Base-by-base conservation (phyloP, 306 rosid genomes). In the Rosa rugosa region DNA sequence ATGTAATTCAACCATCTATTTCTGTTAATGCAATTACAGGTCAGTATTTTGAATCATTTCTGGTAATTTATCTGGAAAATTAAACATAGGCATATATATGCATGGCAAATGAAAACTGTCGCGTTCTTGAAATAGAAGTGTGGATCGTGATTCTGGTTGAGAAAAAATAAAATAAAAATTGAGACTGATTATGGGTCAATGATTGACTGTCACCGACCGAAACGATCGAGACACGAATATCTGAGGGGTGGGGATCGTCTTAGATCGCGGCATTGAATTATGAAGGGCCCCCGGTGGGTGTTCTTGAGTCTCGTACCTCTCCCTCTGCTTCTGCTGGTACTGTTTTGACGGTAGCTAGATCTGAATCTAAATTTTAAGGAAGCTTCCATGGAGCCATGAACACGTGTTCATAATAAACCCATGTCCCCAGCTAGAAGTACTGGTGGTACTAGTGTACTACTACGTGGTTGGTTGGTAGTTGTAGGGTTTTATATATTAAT, bases 201-300 rank as follows among this genome's bases (percentile, higher is more conserved):
- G 31, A 8, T 22, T 57, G 60, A 54, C 25, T 8, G 34, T 22
- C 31, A 57, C 64, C 64, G 64, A 57, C 63, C 63, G 31, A 56
- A 56, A 56, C 11, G n/a, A n/a, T n/a, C n/a, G 27, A 20, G 63
- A 56, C 63, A 20, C 31, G 34, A 57, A n/a, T n/a, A 53, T 50
- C 67, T 31, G 54, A 45, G 9, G 13, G 41, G 63, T 69, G 80
- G 73, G 77, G 62, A 53, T 65, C 36, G 50, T 67, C 18, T 45
- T 53, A 27, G 81, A 82, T 42, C 40, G 23, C 12, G 50, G 50
- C 23, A 60, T 45, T 81, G 57, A 46, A 57, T 31, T 31, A 31
- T 17, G 14, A 62, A 44, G 44, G 73, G 75, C 17, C 71, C 77
- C 34, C 64, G 14, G 64, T 10, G 31, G 17, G 31, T 23, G 34